A percentile compares a stretch with the other conserved stretches of the same genome.
phyloP scores from a whole-genome alignment of 768 basidiomycete genomes.

The Suillus clintonianus region DNA sequence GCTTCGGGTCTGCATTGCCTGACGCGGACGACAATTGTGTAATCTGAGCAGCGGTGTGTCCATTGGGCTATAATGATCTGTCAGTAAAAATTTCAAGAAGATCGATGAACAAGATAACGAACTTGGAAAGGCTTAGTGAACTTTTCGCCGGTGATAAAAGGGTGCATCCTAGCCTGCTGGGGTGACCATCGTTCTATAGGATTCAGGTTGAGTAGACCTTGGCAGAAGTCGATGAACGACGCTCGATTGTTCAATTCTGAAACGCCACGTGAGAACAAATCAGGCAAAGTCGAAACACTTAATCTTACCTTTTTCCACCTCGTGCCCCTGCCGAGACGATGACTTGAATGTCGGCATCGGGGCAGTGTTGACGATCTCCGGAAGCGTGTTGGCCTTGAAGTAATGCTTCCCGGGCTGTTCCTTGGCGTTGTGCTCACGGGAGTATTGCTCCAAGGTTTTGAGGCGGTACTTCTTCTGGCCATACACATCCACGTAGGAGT shows the following conservation, averaged over 20 bases:
- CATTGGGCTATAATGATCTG: constrained; percentile 50
- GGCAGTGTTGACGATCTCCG: constrained; percentile 94
- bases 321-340: constrained; percentile 67
- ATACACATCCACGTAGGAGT: constrained; percentile 69
- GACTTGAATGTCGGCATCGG: constrained; percentile 88
- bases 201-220: constrained; percentile 91
- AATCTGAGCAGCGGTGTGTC: constrained; percentile 31
- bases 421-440: constrained; percentile 89
- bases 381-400: constrained; percentile 91
- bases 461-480: constrained; percentile 84
- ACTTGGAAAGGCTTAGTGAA: constrained; percentile 86
- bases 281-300: constrained; percentile 6
- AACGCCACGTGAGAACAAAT: not conserved
- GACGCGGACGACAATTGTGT: constrained; percentile 32
- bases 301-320: constrained; percentile 84
- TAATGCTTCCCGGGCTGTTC: constrained; percentile 99
- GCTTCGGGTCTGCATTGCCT: constrained; percentile 63
- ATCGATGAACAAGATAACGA: constrained; percentile 28
- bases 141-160: constrained; percentile 98
- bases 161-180: constrained; percentile 92
- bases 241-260: constrained; percentile 86
- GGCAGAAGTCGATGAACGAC: constrained; percentile 97
- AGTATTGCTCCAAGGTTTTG: constrained; percentile 94
- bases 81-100: constrained; percentile 4
- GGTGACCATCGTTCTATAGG: constrained; percentile 97